Evolutionary conservation across 108 stramenopile species (phyloP), one percentile per base, ranked within the genome.

Genomic region (Skeletonema tropicum): DNA sequence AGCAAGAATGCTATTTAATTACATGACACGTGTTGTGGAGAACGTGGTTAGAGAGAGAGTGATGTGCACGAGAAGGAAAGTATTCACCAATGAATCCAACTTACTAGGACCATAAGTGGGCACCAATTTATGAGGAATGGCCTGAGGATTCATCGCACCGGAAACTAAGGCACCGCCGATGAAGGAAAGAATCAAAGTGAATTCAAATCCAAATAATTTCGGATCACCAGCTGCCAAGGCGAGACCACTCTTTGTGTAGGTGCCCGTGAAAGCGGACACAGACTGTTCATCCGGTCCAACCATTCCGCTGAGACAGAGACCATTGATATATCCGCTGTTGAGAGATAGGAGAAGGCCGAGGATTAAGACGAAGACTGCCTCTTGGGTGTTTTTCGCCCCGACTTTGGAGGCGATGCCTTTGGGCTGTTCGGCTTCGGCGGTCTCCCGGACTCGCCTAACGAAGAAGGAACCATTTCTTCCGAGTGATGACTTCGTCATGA

Each of bases 291-390:
- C 26, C 2, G 48, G 32, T 15, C 72, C 63, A 13, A 87, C 26
- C 35, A 75, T 36, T 14, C 90, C 90, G 10, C 76, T 72, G 5
- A 91, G 36, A 55, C 78, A 82, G 31, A 66, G 71, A 23, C 88
- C 88, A 68, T 91, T 91, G 66, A 87, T 78, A 39, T 69, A 88
- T 12, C 90, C 90, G 19, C 71, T 80, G 71, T 91, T 91, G 38
- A 87, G 35, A 0, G 85, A 57, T 5, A 85, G 70, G 21, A 69
- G 6, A 17, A 75, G 66, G 32, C 84, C 84, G 30, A 57, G 64
- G 30, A 82, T 76, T 11, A 77, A 48, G 52, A 76, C 76, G 41
- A 63, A 83, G 59, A 45, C 11, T 23, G 64, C 62, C 48, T 83
- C 80, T 42, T 68, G 36, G 58, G 15, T 29, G 13, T 46, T 63